Conservation (phyloP, 768 basidiomycete species). For the Boletus sensibilis region DNA sequence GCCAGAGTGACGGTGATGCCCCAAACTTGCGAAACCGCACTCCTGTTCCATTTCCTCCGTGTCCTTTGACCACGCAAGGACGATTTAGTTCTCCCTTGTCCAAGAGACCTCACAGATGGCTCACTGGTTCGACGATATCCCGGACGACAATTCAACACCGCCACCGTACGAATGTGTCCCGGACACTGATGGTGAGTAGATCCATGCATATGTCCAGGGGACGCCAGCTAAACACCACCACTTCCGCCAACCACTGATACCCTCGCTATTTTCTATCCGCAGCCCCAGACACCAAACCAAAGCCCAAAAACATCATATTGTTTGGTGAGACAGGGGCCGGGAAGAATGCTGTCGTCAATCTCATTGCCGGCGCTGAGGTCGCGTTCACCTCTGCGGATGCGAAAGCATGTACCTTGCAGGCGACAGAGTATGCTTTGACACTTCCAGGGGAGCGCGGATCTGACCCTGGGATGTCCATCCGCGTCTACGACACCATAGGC, state of each 20-base stretch:
- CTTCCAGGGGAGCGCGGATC: not conserved
- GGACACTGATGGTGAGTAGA: not conserved
- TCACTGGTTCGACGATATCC: not conserved
- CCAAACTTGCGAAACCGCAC: not conserved
- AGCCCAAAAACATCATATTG: not conserved
- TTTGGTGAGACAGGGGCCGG: constrained; percentile 7
- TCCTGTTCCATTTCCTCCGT: not conserved
- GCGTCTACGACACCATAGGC: constrained; percentile 1
- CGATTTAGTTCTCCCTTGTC: not conserved
- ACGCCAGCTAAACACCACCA: not conserved
- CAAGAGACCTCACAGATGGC: not conserved
- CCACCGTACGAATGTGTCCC: not conserved
- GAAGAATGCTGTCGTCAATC: constrained; percentile 4
- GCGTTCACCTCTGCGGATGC: not conserved
- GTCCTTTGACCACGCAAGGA: not conserved
- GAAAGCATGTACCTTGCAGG: not conserved
- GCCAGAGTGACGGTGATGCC: not conserved
- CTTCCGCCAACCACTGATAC: not conserved
- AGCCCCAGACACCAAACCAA: not conserved
- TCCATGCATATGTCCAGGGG: not conserved
- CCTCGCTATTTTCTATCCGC: too few relatives aligned
- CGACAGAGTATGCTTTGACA: not conserved
- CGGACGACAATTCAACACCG: not conserved
- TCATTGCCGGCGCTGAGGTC: not conserved
- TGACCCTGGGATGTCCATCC: not conserved